phyloP scores from a whole-genome alignment of 2,329 filamentous ascomycete species.

The Chalaropsis ovoidea region DNA sequence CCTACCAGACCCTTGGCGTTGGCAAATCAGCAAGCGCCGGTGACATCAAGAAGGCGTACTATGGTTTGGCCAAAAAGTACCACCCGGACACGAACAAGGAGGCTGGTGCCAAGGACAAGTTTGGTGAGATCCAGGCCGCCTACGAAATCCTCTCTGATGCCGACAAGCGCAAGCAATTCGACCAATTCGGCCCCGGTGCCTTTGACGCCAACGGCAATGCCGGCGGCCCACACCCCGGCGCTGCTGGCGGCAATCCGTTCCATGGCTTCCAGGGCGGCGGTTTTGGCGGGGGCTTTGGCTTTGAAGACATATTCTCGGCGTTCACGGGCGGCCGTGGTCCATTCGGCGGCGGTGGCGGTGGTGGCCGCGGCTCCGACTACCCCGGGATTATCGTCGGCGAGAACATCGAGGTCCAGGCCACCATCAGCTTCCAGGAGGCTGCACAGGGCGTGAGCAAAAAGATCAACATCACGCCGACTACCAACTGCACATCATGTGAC shows the following conservation, averaged over 20 bases:
- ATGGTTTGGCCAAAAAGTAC: constrained; percentile 92
- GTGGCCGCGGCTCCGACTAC: constrained; percentile 57
- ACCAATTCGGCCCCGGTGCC: constrained; percentile 78
- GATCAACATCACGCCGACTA: constrained; percentile 74
- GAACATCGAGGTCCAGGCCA: constrained; percentile 88
- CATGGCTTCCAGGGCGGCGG: constrained; percentile 51
- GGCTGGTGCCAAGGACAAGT: constrained; percentile 82
- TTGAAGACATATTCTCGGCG: constrained; percentile 88
- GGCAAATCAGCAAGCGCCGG: constrained; percentile 65
- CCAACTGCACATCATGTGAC: constrained; percentile 69
- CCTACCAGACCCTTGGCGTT: constrained; percentile 80
- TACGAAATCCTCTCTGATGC: constrained; percentile 91
- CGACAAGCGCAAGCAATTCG: constrained; percentile 84
- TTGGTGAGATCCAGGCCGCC: constrained; percentile 81
- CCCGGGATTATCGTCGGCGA: constrained; percentile 83
- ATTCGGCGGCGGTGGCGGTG: constrained; percentile 47
- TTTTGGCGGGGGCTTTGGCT: constrained; percentile 78
- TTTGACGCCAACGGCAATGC: constrained; percentile 67
- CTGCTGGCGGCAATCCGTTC: constrained; percentile 53
- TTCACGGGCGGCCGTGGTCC: constrained; percentile 53
- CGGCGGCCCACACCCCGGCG: constrained; percentile 29
- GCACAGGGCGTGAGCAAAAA: constrained; percentile 84
- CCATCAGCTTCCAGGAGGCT: constrained; percentile 90
- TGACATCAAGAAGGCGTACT: constrained; percentile 98
- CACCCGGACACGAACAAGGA: constrained; percentile 99